phyloP scores from a whole-genome alignment of 495 filamentous ascomycete genomes.

The Aspergillus hancockii region DNA sequence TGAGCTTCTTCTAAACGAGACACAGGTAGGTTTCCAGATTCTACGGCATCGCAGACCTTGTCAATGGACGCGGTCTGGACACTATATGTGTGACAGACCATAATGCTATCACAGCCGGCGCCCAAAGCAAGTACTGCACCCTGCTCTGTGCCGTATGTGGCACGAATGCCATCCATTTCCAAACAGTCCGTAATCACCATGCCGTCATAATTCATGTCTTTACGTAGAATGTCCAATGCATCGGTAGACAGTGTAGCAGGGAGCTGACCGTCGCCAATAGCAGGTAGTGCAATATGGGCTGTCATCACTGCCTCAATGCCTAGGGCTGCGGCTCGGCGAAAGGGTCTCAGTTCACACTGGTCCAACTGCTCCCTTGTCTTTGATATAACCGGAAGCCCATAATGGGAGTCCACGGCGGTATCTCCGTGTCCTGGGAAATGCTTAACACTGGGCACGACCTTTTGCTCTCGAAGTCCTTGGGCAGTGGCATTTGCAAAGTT shows the following conservation, averaged over 20 bases:
- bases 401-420: constrained; percentile 45
- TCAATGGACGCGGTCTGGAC: constrained; percentile 48
- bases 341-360: constrained; percentile 42
- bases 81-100: constrained; percentile 52
- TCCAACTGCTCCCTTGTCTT: constrained; percentile 42
- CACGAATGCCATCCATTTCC: constrained; percentile 51
- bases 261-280: constrained; percentile 30
- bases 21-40: constrained; percentile 34
- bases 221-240: constrained; percentile 39
- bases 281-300: constrained; percentile 44
- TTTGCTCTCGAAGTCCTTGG: constrained; percentile 37
- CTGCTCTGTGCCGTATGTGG: constrained; percentile 47
- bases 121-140: constrained; percentile 47
- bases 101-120: constrained; percentile 52
- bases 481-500: constrained; percentile 39
- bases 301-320: constrained; percentile 45
- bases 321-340: constrained; percentile 45
- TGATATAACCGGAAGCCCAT: constrained; percentile 40
- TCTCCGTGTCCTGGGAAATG: constrained; percentile 49
- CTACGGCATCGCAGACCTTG: constrained; percentile 39
- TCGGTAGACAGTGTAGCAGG: constrained; percentile 42
- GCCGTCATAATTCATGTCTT: constrained; percentile 43
- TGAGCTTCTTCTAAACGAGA: constrained; percentile 38
- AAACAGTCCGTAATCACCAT: constrained; percentile 44
- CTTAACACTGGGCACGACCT: constrained; percentile 43